A percentile compares a stretch with the other conserved stretches of the same genome.
Conservation (phyloP, 2,329 filamentous ascomycete genomes). For the Nemania bipapillata region DNA sequence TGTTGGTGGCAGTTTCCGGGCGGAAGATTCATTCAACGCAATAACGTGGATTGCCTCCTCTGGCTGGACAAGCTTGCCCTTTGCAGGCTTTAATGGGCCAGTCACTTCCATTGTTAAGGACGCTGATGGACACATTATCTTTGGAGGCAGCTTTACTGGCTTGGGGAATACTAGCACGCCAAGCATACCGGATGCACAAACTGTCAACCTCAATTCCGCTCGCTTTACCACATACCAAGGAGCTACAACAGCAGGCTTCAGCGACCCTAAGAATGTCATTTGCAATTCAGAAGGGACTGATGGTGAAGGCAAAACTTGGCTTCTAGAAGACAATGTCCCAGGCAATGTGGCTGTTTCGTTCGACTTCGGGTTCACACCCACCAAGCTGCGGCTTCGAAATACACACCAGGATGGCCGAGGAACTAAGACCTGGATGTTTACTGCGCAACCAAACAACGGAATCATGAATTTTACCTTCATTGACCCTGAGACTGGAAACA, state of each 20-base stretch:
- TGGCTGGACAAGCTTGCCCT: constrained; percentile 83
- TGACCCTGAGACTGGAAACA: constrained; percentile 75
- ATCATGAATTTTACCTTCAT: constrained; percentile 97
- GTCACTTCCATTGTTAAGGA: constrained; percentile 86
- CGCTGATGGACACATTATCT: constrained; percentile 85
- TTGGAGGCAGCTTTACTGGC: constrained; percentile 89
- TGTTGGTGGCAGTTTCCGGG: constrained; percentile 86
- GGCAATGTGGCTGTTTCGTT: constrained; percentile 88
- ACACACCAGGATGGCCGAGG: constrained; percentile 84
- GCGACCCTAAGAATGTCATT: constrained; percentile 81
- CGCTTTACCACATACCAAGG: constrained; percentile 75
- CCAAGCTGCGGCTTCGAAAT: constrained; percentile 88
- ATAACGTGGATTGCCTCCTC: constrained; percentile 78
- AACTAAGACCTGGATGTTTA: constrained; percentile 87
- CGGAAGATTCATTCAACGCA: constrained; percentile 85
- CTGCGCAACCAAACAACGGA: constrained; percentile 83
- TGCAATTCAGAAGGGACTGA: constrained; percentile 78
- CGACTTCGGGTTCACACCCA: constrained; percentile 84
- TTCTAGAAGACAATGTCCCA: constrained; percentile 76
- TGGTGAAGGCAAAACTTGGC: constrained; percentile 81
- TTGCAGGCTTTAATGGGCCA: constrained; percentile 93
- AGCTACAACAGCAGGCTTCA: constrained; percentile 71
- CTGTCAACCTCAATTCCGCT: constrained; percentile 85
- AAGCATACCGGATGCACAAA: constrained; percentile 75
- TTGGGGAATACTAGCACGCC: constrained; percentile 81